phyloP scores from a whole-genome alignment of 345 rosid species.

The Rhizophora mangle region DNA sequence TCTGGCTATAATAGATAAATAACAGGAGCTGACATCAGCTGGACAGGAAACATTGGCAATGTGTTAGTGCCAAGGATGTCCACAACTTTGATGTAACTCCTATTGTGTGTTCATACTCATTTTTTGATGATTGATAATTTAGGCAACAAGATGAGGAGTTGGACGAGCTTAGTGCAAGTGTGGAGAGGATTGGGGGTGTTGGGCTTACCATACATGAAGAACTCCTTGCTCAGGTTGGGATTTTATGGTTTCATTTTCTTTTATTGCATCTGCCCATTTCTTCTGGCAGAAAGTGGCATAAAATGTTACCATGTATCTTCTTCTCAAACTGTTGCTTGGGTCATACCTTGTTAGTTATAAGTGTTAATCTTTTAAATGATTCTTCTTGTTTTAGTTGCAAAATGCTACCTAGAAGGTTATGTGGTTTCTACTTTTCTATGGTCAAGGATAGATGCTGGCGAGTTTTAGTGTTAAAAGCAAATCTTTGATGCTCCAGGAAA shows the following conservation, averaged over 20 bases:
- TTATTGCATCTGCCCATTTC: background rate
- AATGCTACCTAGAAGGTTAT: background rate
- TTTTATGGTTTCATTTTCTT: constrained; percentile 6
- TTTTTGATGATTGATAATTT: constrained; percentile 5
- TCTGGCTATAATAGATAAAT: no score
- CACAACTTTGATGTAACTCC: background rate
- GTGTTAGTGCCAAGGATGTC: background rate
- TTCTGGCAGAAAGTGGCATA: background rate
- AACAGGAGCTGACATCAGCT: background rate
- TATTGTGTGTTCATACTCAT: background rate
- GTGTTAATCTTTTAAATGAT: background rate
- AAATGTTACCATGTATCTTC: background rate
- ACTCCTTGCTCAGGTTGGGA: constrained; percentile 72
- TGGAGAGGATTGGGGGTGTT: constrained; percentile 88
- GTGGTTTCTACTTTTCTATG: background rate
- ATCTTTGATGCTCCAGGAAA: constrained; percentile 54
- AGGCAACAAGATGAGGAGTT: constrained; percentile 98
- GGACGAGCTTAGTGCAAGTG: constrained; percentile 91
- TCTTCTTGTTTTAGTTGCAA: background rate
- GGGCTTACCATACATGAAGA: constrained; percentile 99
- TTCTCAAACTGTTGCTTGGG: background rate
- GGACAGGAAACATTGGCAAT: background rate
- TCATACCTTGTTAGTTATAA: no score
- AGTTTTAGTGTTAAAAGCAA: constrained; percentile 20
- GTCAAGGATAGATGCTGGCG: background rate